These are phyloP conservation scores for Rhizopus delemar DNA, from an alignment of 371 early-diverging fungal species.

Conservation along the genomic window DNA sequence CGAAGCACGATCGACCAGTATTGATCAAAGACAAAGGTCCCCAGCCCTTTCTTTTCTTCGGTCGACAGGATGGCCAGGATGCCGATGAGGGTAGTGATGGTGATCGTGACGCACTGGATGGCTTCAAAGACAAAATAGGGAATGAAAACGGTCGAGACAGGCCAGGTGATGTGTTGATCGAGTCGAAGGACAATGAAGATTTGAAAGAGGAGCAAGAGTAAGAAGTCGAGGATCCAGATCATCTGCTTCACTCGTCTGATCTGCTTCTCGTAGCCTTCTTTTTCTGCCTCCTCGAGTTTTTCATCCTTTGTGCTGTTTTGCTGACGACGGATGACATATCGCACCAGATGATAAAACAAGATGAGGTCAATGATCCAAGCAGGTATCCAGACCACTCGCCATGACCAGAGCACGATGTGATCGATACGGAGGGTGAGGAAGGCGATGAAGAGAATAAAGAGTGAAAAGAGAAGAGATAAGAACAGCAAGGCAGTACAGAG, in stretches of 20 bases:
- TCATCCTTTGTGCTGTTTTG: constrained; percentile 20
- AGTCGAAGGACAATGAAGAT: constrained; percentile 55
- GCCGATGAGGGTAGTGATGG: constrained; percentile 28
- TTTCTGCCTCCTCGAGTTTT: constrained; percentile 12
- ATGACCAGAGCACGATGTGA: constrained; percentile 66
- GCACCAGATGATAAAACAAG: constrained; percentile 28
- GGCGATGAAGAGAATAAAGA: constrained; percentile 77
- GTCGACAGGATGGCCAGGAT: constrained; percentile 16
- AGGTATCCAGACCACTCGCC: constrained; percentile 76
- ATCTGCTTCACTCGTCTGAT: constrained; percentile 8
- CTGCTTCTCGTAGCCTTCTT: neutral
- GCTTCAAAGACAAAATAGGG: constrained; percentile 74
- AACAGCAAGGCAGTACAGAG: constrained; percentile 66
- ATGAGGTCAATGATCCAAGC: constrained; percentile 72
- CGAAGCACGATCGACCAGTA: constrained; percentile 65
- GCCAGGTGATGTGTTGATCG: constrained; percentile 53
- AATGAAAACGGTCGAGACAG: constrained; percentile 61
- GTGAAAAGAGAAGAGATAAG: constrained; percentile 54
- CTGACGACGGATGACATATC: constrained; percentile 10
- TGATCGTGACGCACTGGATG: constrained; percentile 41
- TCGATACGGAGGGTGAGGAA: constrained; percentile 81
- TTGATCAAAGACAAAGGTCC: constrained; percentile 37
- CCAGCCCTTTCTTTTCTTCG: constrained; percentile 5
- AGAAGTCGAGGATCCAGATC: constrained; percentile 30
- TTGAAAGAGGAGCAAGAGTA: constrained; percentile 51